Evolutionary conservation across 1,284 basidiomycete genomes (phyloP).

Genomic region (Marasmius fiardii): DNA sequence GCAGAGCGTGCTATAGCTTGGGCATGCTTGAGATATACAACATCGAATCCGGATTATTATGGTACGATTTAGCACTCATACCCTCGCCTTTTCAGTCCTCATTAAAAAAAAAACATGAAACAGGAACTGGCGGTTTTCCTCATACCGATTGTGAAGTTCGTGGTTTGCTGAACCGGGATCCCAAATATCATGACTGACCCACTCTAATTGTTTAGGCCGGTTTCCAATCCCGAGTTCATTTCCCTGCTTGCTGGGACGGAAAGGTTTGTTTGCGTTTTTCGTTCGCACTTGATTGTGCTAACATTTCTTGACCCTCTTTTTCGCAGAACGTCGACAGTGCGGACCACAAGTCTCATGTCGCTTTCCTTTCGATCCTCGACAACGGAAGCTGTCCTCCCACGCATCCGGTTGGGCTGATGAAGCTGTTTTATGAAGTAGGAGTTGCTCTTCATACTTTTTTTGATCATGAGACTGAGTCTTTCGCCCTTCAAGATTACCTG

Average conservation of each 20-base stretch:
- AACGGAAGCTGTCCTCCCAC: conserved; percentile 43
- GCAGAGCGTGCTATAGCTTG: conserved; percentile 38
- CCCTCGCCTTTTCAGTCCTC: not conserved
- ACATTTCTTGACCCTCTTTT: not conserved
- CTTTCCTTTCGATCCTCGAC: conserved; percentile 31
- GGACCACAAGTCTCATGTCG: conserved; percentile 33
- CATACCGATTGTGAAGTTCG: conserved; percentile 38
- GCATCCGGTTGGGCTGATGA: conserved; percentile 42
- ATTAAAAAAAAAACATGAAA: not conserved
- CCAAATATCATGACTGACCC: not conserved
- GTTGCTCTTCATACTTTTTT: not conserved
- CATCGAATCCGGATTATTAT: conserved; percentile 22
- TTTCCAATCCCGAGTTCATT: conserved; percentile 32
- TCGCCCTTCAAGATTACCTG: conserved; percentile 32
- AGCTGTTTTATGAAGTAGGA: conserved; percentile 43
- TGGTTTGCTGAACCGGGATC: not conserved
- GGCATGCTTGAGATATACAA: conserved; percentile 37
- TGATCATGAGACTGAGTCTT: not conserved
- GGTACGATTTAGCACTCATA: conserved; percentile 11
- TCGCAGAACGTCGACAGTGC: conserved; percentile 18
- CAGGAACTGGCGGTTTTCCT: conserved; percentile 29
- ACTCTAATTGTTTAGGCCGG: conserved; percentile 16
- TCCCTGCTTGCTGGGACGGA: conserved; percentile 55
- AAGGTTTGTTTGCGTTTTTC: conserved; percentile 14
- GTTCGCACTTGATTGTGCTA: no score